phyloP scores from a whole-genome alignment of 2,329 filamentous ascomycete species.

The Corniculantispora saksenae region DNA sequence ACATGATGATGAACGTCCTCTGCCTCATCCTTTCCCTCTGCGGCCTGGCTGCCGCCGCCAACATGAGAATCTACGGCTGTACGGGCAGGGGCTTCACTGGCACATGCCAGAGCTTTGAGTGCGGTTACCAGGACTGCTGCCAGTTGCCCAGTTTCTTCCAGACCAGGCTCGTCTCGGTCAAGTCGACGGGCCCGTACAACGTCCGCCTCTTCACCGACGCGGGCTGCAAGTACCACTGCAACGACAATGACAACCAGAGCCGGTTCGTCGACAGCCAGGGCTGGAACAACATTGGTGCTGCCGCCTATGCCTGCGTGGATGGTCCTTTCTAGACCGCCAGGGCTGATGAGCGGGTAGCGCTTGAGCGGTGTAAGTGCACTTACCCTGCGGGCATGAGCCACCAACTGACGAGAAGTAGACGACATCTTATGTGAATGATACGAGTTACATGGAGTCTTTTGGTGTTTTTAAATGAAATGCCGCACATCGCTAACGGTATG shows the following conservation, averaged over 20 bases:
- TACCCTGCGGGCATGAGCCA: too few relatives aligned
- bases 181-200: conserved; percentile 9
- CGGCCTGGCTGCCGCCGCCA: not conserved
- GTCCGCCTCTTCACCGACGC: conserved; percentile 10
- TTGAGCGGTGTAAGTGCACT: too few relatives aligned
- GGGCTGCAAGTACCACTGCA: conserved; percentile 12
- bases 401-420: too few relatives aligned
- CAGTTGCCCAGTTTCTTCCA: conserved; percentile 13
- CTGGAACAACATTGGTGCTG: conserved; percentile 14
- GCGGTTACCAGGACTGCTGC: conserved; percentile 12
- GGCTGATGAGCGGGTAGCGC: not conserved
- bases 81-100: conserved; percentile 6
- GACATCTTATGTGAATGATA: too few relatives aligned
- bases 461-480: too few relatives aligned
- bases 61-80: conserved; percentile 6
- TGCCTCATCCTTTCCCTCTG: conserved; percentile 9
- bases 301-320: conserved; percentile 13
- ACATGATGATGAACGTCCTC: not conserved
- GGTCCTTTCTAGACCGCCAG: conserved; percentile 1
- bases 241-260: conserved; percentile 14
- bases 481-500: too few relatives aligned
- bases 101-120: conserved; percentile 9
- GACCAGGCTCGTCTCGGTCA: conserved; percentile 15
- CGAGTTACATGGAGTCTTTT: too few relatives aligned
- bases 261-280: conserved; percentile 8